Evolutionary conservation across 192 early-diverging fungal species (phyloP).

Genomic region (Coemansia sp.): DNA sequence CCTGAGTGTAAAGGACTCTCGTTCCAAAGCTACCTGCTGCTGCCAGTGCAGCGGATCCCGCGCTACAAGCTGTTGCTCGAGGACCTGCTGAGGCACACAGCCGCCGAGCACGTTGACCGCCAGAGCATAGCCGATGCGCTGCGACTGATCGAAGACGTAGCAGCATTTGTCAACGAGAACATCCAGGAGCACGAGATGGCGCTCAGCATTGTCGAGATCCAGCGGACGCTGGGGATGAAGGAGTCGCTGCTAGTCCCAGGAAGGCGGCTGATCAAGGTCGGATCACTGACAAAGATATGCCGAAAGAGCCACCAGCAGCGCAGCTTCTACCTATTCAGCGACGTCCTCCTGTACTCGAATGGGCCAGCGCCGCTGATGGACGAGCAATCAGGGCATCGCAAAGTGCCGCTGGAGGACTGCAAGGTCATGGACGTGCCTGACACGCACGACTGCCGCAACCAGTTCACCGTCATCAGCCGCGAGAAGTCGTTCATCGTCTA

Average conservation of each 20-base stretch:
- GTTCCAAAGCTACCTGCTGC: slow-evolving; percentile 57
- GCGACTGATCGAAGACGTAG: slow-evolving; percentile 60
- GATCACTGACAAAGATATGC: slow-evolving; percentile 72
- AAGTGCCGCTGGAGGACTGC: slow-evolving; percentile 63
- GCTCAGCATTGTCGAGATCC: slow-evolving; percentile 67
- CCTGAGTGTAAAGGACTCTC: slow-evolving; percentile 53
- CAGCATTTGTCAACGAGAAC: slow-evolving; percentile 75
- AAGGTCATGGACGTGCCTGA: slow-evolving; percentile 58
- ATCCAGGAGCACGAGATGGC: slow-evolving; percentile 79
- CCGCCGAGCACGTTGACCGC: slow-evolving; percentile 45
- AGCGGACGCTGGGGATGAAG: slow-evolving; percentile 64
- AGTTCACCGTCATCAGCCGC: slow-evolving; percentile 75
- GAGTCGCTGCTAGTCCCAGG: slow-evolving; percentile 73
- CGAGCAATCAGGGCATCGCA: slow-evolving; percentile 68
- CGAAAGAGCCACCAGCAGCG: slow-evolving; percentile 71
- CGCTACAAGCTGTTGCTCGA: slow-evolving; percentile 56
- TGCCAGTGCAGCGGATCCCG: slow-evolving; percentile 55
- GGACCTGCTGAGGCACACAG: slow-evolving; percentile 58
- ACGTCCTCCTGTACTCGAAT: slow-evolving; percentile 74
- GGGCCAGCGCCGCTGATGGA: slow-evolving; percentile 60
- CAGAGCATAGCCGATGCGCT: slow-evolving; percentile 46
- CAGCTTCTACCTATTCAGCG: slow-evolving; percentile 72
- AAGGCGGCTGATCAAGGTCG: slow-evolving; percentile 63
- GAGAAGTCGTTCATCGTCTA: slow-evolving; percentile 83
- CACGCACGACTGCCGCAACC: slow-evolving; percentile 57